A percentile compares a stretch with the other conserved stretches of the same genome.
Conservation (phyloP, 2,329 filamentous ascomycete species). For the Calonectria montana region DNA sequence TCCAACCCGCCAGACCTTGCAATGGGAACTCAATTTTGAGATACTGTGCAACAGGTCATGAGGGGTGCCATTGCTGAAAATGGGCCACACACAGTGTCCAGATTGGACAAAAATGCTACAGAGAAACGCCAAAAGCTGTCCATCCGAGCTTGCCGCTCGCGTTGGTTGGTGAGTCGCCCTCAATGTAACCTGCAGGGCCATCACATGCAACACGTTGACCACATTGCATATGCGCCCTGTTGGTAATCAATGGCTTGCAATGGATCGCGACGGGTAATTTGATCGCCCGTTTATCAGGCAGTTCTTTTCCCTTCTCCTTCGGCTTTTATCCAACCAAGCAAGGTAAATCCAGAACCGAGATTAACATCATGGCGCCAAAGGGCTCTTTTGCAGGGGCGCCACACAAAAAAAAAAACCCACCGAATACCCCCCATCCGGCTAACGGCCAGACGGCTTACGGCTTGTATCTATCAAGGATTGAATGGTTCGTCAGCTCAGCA, state of each 20-base stretch:
- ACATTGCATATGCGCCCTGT: not conserved
- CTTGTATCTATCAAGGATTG: not conserved
- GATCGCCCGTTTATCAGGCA: not conserved
- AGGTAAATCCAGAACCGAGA: not conserved
- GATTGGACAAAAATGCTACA: not conserved
- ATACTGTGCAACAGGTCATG: not conserved
- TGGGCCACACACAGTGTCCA: not conserved
- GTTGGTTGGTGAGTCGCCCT: not conserved
- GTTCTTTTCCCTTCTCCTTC: not conserved
- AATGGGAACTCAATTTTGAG: not conserved
- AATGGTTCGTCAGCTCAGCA: not conserved
- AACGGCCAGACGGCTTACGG: not conserved
- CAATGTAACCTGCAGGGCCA: not conserved
- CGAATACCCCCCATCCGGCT: slow-evolving; percentile 1
- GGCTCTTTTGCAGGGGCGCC: not conserved
- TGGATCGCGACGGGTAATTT: not conserved
- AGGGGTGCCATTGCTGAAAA: not conserved
- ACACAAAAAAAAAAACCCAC: not conserved
- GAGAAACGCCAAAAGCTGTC: not conserved
- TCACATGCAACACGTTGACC: not conserved
- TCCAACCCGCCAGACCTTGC: not conserved
- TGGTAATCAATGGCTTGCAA: not conserved
- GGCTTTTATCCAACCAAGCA: not conserved
- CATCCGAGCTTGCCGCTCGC: not conserved
- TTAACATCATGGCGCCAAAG: not conserved